These are phyloP conservation scores for Penicillium sp. DNA, from an alignment of 2,329 filamentous ascomycete genomes.

Conservation along the genomic window DNA sequence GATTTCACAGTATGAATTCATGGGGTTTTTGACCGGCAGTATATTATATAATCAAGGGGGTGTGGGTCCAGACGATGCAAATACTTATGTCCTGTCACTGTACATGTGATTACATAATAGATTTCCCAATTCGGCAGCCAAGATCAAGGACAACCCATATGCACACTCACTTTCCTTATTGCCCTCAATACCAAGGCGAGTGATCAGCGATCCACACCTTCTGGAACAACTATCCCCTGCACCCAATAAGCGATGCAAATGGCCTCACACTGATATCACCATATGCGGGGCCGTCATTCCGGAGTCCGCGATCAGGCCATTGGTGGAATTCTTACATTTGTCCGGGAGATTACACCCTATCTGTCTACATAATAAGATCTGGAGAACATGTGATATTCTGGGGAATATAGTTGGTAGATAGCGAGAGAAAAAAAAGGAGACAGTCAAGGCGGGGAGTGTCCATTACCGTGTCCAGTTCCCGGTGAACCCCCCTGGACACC, in stretches of 20 bases:
- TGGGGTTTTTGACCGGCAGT: no score
- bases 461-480: conserved; percentile 16
- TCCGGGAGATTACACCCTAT: conserved; percentile 2
- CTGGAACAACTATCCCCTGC: conserved; percentile 18
- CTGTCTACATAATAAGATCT: not conserved
- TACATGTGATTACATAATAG: conserved; percentile 10
- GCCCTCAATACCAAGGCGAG: conserved; percentile 18
- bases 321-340: conserved; percentile 2
- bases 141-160: not conserved
- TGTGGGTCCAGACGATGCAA: no score
- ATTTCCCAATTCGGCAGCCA: not conserved
- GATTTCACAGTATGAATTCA: no score
- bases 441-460: not conserved
- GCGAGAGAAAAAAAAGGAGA: not conserved
- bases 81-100: no score
- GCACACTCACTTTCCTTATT: conserved; percentile 3
- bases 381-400: conserved; percentile 8
- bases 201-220: conserved; percentile 29
- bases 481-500: conserved; percentile 12
- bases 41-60: no score
- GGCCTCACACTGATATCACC: conserved; percentile 24
- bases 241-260: conserved; percentile 13
- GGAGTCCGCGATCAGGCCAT: conserved; percentile 5
- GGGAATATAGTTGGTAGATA: not conserved
- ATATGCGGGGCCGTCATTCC: conserved; percentile 20